Evolutionary conservation across 495 filamentous ascomycete species (phyloP), one percentile per base, ranked within the genome.

Genomic region (Penicillium simplicissimum): DNA sequence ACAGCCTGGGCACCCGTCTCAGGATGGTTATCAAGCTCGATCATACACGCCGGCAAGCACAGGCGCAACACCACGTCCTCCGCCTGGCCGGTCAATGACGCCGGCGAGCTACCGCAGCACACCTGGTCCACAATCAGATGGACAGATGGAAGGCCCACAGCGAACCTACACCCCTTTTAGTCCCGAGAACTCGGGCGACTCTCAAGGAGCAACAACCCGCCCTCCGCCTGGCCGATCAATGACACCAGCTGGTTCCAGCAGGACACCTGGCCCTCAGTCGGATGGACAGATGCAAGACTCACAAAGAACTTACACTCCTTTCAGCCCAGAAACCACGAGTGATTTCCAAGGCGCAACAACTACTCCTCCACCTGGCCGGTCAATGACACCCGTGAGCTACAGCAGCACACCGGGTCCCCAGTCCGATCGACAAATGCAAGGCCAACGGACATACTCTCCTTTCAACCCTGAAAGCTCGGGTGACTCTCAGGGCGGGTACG

Each of bases 351-450:
- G 58, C 3, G 31, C 25, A 11, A 68, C 63, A 4, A 42, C 62
- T 3, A 19, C 17, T 42, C 52, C 52, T 25, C 58, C 59, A n/a
- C 51, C 60, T 8, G 33, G 42, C 3, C 63, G 66, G 6, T 57
- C 66, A 37, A 58, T 69, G 52, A 71, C 68, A 1, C 68, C 68
- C 10, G 67, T 62, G 17, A 71, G 55, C 57, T 62, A 67, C 52
- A 49, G 58, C 14, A 45, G 65, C 8, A 62, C 67, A 10, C 64
- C 67, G n/a, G 59, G 59, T 13, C 60, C 64, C 11, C 58, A 57
- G 57, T 2, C 35, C 10, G 55, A 25, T n/a, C 17, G 55, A 23
- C 40, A 58, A 15, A 58, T 51, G 7, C 64, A 43, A 17, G 59
- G 61, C 2, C 51, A 52, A 7, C 36, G 64, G 31, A 61, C 4